Evolutionary conservation across 768 basidiomycete species (phyloP).

Genomic region (Amanita fuliginea): DNA sequence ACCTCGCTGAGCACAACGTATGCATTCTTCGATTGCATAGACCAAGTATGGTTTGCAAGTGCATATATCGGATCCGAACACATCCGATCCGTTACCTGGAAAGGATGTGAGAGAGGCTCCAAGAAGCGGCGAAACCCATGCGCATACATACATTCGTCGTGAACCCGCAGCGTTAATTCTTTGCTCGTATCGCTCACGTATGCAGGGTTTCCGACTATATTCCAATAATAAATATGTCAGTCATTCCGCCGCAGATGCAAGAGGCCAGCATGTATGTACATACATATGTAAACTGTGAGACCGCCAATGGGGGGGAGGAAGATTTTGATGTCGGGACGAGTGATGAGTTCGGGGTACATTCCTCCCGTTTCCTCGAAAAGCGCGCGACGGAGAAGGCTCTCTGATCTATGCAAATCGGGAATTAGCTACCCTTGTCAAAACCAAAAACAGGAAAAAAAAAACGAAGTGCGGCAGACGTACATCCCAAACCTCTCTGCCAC

Average conservation of each 20-base stretch:
- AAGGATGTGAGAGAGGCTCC: background rate
- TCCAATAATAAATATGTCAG: background rate
- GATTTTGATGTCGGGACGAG: slow-evolving; percentile 89
- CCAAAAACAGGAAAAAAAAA: slow-evolving; percentile 8
- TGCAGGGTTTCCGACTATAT: slow-evolving; percentile 70
- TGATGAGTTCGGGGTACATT: slow-evolving; percentile 93
- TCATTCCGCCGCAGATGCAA: background rate
- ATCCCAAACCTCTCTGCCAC: slow-evolving; percentile 92
- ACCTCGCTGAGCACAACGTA: slow-evolving; percentile 52
- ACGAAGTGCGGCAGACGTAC: slow-evolving; percentile 27
- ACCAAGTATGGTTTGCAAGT: slow-evolving; percentile 90
- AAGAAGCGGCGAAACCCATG: background rate
- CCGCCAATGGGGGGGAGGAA: slow-evolving; percentile 94
- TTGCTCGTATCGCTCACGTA: slow-evolving; percentile 66
- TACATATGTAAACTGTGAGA: slow-evolving; percentile 87
- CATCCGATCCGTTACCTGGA: slow-evolving; percentile 81
- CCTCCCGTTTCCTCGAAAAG: slow-evolving; percentile 95
- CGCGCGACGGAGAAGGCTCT: slow-evolving; percentile 75
- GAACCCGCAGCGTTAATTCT: slow-evolving; percentile 79
- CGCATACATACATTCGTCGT: slow-evolving; percentile 71
- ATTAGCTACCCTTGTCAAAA: no score
- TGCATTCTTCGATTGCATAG: slow-evolving; percentile 90
- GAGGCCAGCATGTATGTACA: slow-evolving; percentile 8
- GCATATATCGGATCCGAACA: slow-evolving; percentile 89
- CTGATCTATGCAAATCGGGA: slow-evolving; percentile 39